phyloP scores from a whole-genome alignment of 805 yeast species.

The Candida ponderosae region DNA sequence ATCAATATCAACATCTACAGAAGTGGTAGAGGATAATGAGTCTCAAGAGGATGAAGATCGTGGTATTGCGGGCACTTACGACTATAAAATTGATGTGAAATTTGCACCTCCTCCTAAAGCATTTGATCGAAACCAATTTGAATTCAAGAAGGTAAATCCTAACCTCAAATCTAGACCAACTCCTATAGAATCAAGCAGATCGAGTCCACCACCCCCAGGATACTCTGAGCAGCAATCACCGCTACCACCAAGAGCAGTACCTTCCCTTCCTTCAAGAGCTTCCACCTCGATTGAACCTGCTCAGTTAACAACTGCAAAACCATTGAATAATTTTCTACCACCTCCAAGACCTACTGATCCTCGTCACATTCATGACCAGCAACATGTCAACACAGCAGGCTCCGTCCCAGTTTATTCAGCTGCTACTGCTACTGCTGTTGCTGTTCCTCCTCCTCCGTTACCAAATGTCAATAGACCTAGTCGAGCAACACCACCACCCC shows the following conservation, averaged over 20 bases:
- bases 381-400: neutral
- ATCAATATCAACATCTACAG: no score
- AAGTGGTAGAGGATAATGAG: conserved; percentile 5
- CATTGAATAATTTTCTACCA: neutral
- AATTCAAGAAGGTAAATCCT: conserved; percentile 6
- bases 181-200: conserved; percentile 22
- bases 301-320: neutral
- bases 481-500: conserved; percentile 2
- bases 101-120: conserved; percentile 34
- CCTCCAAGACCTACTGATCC: neutral
- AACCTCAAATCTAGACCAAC: neutral
- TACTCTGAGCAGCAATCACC: conserved; percentile 31
- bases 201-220: conserved; percentile 17
- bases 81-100: conserved; percentile 24
- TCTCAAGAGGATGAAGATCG: conserved; percentile 7
- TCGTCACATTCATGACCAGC: no score
- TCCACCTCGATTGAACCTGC: neutral
- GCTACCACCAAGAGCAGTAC: conserved; percentile 22
- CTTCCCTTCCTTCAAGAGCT: neutral
- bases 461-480: no score
- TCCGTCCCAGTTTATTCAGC: neutral
- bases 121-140: conserved; percentile 13
- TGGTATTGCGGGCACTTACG: conserved; percentile 27
- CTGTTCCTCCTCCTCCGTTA: conserved; percentile 1
- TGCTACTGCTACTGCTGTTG: neutral